These are phyloP conservation scores for Acephala macrosclerotiorum DNA, from an alignment of 2,329 filamentous ascomycete genomes.

Conservation along the genomic window DNA sequence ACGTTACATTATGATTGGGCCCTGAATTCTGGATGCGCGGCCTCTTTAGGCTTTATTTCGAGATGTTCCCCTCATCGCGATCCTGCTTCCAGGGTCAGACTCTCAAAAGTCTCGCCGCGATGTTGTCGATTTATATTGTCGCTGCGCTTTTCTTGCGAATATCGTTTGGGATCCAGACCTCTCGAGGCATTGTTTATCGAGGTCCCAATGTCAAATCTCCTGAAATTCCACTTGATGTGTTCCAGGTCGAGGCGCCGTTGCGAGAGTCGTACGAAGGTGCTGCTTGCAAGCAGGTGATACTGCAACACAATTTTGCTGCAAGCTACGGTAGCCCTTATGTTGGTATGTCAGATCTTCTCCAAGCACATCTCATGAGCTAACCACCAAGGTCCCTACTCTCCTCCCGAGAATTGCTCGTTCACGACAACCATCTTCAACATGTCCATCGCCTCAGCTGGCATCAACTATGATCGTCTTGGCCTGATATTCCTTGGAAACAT, in stretches of 20 bases:
- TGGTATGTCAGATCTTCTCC: constrained; percentile 52
- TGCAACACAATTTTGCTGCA: constrained; percentile 67
- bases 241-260: constrained; percentile 36
- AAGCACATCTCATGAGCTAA: constrained; percentile 4
- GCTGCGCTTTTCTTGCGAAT: constrained; percentile 7
- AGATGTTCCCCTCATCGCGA: constrained; percentile 18
- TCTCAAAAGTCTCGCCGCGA: constrained; percentile 8
- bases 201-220: neutral
- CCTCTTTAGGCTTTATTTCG: constrained; percentile 12
- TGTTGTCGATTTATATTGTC: constrained; percentile 10
- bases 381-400: constrained; percentile 29
- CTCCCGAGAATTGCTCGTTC: constrained; percentile 38
- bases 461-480: constrained; percentile 68
- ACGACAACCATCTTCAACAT: constrained; percentile 58
- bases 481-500: constrained; percentile 67
- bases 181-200: neutral
- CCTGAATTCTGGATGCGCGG: constrained; percentile 10
- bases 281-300: constrained; percentile 31
- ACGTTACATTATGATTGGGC: constrained; percentile 27
- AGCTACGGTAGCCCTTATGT: constrained; percentile 76
- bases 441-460: constrained; percentile 64
- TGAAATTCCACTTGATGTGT: constrained; percentile 25
- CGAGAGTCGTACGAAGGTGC: constrained; percentile 31
- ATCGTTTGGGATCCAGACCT: neutral
- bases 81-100: neutral